Evolutionary conservation across 2,329 filamentous ascomycete species (phyloP).

Genomic region (Hymenoscyphus infarciens): DNA sequence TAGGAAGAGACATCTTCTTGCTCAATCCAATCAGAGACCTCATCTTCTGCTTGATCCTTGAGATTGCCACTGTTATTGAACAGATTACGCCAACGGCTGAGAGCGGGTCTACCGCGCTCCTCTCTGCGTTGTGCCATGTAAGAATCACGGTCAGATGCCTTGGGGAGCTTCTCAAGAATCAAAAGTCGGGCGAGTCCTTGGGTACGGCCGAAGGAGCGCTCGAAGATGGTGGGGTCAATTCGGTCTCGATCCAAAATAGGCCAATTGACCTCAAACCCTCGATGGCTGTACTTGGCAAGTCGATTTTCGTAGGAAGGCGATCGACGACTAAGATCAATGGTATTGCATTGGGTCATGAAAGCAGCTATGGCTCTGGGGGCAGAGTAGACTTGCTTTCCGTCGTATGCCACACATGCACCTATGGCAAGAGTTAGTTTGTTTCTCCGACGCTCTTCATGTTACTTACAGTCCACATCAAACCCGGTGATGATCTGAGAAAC

Average conservation of each 20-base stretch:
- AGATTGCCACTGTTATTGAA: conserved; percentile 62
- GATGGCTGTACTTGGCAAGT: conserved; percentile 78
- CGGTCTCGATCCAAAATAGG: conserved; percentile 68
- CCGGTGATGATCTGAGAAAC: conserved; percentile 81
- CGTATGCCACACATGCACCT: conserved; percentile 68
- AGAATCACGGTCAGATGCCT: conserved; percentile 59
- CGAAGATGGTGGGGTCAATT: conserved; percentile 82
- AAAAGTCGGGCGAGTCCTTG: conserved; percentile 75
- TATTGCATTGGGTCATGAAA: conserved; percentile 79
- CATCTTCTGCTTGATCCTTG: conserved; percentile 73
- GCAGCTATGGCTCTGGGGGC: conserved; percentile 73
- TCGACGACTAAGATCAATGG: conserved; percentile 72
- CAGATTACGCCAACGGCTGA: conserved; percentile 43
- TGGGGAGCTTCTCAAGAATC: conserved; percentile 75
- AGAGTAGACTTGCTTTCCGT: conserved; percentile 76
- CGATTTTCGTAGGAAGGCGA: conserved; percentile 87
- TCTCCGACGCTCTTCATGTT: neutral
- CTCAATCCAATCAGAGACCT: conserved; percentile 75
- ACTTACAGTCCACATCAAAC: conserved; percentile 75
- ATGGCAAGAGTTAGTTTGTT: neutral
- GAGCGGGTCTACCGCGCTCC: conserved; percentile 66
- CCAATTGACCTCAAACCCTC: conserved; percentile 84
- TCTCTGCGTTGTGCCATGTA: conserved; percentile 67
- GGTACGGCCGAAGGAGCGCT: conserved; percentile 72
- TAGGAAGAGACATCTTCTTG: conserved; percentile 76